Base-by-base conservation (phyloP, 2,329 filamentous ascomycete species). In the Botrytis cinerea region DNA sequence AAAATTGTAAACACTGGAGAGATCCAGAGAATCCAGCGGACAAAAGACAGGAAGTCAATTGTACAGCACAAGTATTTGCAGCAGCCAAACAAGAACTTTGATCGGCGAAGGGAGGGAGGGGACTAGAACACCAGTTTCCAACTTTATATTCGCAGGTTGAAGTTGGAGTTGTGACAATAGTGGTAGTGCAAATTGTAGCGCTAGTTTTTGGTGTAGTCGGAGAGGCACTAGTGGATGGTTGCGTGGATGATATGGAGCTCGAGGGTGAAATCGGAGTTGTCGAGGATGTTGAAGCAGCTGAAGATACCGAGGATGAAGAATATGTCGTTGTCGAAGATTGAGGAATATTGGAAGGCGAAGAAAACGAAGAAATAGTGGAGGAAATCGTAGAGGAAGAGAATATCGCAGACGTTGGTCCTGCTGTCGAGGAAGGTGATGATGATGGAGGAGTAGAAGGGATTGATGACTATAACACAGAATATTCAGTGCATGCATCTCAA, bases 61-160 rank as follows among this genome's bases (percentile, higher is more conserved):
- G 86, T 72, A 87, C 79, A 40, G 80, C 79, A 78, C 82, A 84
- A 73, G 84, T 83, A 75, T 82, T 83, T 46, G 74, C 74, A 35
- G 85, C 83, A 16, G 75, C 76, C 68, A 81, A 77, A 80, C 87
- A 89, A 63, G 80, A 79, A 60, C 78, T 75, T 73, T 81, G 75
- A 78, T 87, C 82, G 59, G 80, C 79, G 81, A 84, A 89, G 76
- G 84, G 81, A 38, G 86, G 87, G 20, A 89, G 79, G 22, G 86
- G 83, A 63, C 82, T 83, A 54, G 84, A 84, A 78, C 86, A 88
- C 86, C 87, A 89, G 74, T 83, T 84, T 66, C 87, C 87, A 75
- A 85, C 85, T 76, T 84, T 82, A 80, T 87, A 89, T 79, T 89
- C 87, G 80, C 87, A 89, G 45, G 81, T 82, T 66, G 85, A 80